A percentile compares a stretch with the other conserved stretches of the same genome.
Conservation (phyloP, 2,329 filamentous ascomycete genomes). For the Cladosporium colombiae region DNA sequence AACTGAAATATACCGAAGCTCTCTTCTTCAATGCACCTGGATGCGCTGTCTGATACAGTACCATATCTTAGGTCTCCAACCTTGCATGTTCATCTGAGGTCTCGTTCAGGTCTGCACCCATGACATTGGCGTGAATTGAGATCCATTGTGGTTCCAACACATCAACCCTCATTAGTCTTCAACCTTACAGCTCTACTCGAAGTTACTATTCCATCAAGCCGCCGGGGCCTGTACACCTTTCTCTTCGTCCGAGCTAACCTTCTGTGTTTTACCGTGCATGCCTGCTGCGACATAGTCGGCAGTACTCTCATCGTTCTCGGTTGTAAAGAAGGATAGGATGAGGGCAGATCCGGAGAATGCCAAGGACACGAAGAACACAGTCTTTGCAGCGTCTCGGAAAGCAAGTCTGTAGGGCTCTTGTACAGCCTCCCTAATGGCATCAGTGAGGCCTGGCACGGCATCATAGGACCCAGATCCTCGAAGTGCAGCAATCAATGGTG, state of each 20-base stretch:
- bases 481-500: conserved; percentile 23
- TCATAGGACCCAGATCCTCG: conserved; percentile 24
- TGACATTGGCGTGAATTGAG: not conserved
- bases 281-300: conserved; percentile 30
- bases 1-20: too few species aligned
- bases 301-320: conserved; percentile 30
- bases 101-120: not conserved
- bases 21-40: too few species aligned
- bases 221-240: not conserved
- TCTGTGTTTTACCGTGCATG: conserved; percentile 26
- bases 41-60: too few species aligned
- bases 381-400: conserved; percentile 26
- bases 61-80: too few species aligned
- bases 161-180: not conserved
- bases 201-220: not conserved
- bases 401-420: conserved; percentile 29
- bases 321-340: conserved; percentile 31
- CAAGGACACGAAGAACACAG: conserved; percentile 29
- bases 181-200: not conserved
- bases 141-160: too few species aligned
- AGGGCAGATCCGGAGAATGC: conserved; percentile 30
- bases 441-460: conserved; percentile 26
- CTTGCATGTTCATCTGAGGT: too few species aligned
- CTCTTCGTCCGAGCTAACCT: conserved; percentile 18
- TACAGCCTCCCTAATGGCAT: conserved; percentile 26